Evolutionary conservation across 2,329 filamentous ascomycete genomes (phyloP), one percentile per base, ranked within the genome.

Genomic region (Catunica adiposa): DNA sequence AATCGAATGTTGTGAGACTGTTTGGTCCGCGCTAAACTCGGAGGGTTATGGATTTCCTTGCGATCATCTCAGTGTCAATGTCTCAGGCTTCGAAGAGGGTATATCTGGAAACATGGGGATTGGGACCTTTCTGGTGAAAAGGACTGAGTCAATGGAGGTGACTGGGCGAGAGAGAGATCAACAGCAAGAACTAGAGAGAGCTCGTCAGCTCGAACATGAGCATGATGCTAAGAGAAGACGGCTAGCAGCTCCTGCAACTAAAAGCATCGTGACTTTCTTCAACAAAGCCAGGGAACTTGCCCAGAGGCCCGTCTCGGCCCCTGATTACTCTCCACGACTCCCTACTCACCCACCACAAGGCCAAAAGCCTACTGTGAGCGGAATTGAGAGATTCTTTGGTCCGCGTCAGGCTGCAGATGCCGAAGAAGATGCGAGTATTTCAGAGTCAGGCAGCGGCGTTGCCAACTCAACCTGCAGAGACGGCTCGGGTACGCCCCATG

Each of bases 71-170:
- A 92, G 86, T 57, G 70, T 97, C 48, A 89, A 84, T 60, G 87
- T 97, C 23, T 83, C 81, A n/a, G 89, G 88, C 0, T 96, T 97
- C 61, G 89, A 97, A 66, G 89, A 96, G 61, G 86, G 87, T 1
- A 72, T 90, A 57, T 80, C 76, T 42, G 84, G 86, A 3, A 97
- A 95, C 64, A 83, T 82, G 73, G 86, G 84, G 34, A 97, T 98
- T 61, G 83, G 84, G 47, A 76, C 79, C 0, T 97, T 96, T 64
- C 73, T 98, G n/a, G 72, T 95, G 25, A 83, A 83, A 69, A 82
- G 54, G 9, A 25, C 44, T 9, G 7, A 22, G 11, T 3, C 44
- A 11, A 38, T 25, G 14, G n/a, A 37, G 50, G 38, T 34, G 25
- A 26, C n/a, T 15, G 22, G 25, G 4, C 8, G 23, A n/a, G 26